These are phyloP conservation scores for Ganoderma lingzhi DNA, from an alignment of 1,284 basidiomycete genomes.

Conservation along the genomic window DNA sequence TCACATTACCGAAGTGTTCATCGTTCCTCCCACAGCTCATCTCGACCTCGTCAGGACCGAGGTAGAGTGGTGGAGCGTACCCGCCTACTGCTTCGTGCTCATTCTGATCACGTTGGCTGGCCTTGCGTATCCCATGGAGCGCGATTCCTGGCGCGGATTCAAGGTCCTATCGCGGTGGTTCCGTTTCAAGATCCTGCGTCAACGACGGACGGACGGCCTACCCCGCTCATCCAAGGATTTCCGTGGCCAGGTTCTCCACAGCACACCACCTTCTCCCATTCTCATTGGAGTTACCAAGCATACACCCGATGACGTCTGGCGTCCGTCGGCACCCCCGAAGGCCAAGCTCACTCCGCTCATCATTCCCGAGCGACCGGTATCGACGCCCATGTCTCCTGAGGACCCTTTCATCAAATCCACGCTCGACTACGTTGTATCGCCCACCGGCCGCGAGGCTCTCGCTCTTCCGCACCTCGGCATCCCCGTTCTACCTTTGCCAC, in stretches of 20 bases:
- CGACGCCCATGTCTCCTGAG: conserved; percentile 44
- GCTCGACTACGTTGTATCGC: conserved; percentile 53
- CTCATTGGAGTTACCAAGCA: conserved; percentile 49
- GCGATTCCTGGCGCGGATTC: conserved; percentile 41
- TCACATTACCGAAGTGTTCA: conserved; percentile 39
- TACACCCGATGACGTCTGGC: conserved; percentile 62
- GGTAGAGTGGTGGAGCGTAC: conserved; percentile 51
- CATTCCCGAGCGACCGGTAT: conserved; percentile 33
- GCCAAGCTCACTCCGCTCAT: conserved; percentile 33
- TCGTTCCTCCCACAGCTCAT: conserved; percentile 32
- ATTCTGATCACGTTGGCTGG: conserved; percentile 39
- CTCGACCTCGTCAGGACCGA: conserved; percentile 33
- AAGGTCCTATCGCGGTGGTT: conserved; percentile 35
- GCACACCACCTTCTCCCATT: conserved; percentile 32
- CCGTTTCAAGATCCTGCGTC: conserved; percentile 27
- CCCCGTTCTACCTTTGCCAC: conserved; percentile 18
- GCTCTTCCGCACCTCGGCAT: conserved; percentile 26
- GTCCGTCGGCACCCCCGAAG: conserved; percentile 42
- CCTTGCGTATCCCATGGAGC: conserved; percentile 32
- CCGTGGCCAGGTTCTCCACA: conserved; percentile 25
- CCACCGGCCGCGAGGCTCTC: conserved; percentile 42
- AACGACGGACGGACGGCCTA: conserved; percentile 38
- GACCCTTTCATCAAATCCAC: conserved; percentile 57
- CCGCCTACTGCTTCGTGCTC: conserved; percentile 49
- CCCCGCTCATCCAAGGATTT: conserved; percentile 27